A percentile compares a stretch with the other conserved stretches of the same genome.
Conservation (phyloP, 2,329 filamentous ascomycete species). For the Colletotrichum sansevieriae region DNA sequence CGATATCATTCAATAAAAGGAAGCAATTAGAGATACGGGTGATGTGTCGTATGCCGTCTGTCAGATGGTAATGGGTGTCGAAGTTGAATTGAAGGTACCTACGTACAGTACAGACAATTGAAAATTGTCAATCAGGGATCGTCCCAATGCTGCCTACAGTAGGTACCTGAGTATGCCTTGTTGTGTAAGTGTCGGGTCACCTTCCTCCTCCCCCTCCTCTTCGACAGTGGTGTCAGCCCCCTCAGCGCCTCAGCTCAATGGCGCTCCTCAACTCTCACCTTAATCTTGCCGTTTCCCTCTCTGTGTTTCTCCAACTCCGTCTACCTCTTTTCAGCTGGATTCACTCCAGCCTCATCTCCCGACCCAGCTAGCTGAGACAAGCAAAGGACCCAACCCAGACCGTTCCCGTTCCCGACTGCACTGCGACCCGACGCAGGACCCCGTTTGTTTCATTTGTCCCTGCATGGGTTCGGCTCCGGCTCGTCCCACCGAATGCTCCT, state of each 20-base stretch:
- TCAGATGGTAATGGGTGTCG: too few species aligned
- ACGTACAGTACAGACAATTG: too few species aligned
- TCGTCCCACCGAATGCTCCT: slow-evolving; percentile 17
- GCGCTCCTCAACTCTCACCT: too few species aligned
- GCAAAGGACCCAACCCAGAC: neutral
- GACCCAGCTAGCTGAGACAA: neutral
- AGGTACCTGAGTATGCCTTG: too few species aligned
- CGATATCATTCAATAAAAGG: neutral
- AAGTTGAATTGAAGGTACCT: too few species aligned
- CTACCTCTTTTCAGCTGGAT: neutral
- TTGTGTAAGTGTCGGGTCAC: too few species aligned
- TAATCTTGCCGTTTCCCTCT: neutral
- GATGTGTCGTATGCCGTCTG: neutral
- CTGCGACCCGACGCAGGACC: slow-evolving; percentile 28
- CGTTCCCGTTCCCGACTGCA: slow-evolving; percentile 5
- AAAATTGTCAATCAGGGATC: too few species aligned
- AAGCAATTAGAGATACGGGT: slow-evolving; percentile 8
- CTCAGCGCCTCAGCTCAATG: slow-evolving; percentile 7
- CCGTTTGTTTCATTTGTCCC: slow-evolving; percentile 32
- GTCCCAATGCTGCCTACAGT: too few species aligned
- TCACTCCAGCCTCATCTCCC: slow-evolving; percentile 15
- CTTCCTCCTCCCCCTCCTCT: neutral
- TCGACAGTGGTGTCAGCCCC: neutral
- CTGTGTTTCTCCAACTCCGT: neutral
- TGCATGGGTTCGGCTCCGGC: slow-evolving; percentile 18